These are phyloP conservation scores for Cymbopogon citratus DNA, from an alignment of 176 grass and related monocot species.

Conservation along the genomic window DNA sequence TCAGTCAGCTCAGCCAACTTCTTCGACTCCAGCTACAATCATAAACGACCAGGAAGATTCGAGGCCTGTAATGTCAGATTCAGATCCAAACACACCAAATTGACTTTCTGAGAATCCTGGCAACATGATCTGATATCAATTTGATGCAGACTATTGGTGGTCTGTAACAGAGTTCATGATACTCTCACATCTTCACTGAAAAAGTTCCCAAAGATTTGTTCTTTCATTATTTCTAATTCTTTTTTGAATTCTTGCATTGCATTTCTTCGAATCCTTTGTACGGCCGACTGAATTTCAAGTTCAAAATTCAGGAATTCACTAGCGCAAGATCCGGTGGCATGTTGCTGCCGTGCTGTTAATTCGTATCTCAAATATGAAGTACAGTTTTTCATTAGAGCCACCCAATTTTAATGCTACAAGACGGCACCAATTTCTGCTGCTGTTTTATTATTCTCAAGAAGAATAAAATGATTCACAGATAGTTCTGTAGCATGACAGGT, in stretches of 20 bases:
- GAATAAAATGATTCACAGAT: background rate
- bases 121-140: constrained; percentile 9
- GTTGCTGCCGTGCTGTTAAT: background rate
- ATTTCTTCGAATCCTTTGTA: constrained; percentile 36
- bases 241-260: constrained; percentile 48
- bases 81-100: constrained; percentile 34
- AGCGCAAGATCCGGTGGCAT: constrained; percentile 8
- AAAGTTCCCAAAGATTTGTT: constrained; percentile 42
- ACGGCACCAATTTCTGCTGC: background rate
- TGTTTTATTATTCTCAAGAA: background rate
- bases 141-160: constrained; percentile 24
- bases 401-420: background rate
- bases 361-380: background rate
- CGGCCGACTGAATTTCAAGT: constrained; percentile 15
- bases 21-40: constrained; percentile 24
- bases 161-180: constrained; percentile 14
- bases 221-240: constrained; percentile 60
- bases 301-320: constrained; percentile 9
- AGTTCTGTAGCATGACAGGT: background rate
- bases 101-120: constrained; percentile 32
- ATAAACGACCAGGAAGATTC: constrained; percentile 27
- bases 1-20: constrained; percentile 28
- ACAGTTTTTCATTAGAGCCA: background rate
- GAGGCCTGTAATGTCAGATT: constrained; percentile 28
- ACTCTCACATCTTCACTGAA: constrained; percentile 47